Conservation (phyloP, 495 filamentous ascomycete genomes). For the Collariella sp. region DNA sequence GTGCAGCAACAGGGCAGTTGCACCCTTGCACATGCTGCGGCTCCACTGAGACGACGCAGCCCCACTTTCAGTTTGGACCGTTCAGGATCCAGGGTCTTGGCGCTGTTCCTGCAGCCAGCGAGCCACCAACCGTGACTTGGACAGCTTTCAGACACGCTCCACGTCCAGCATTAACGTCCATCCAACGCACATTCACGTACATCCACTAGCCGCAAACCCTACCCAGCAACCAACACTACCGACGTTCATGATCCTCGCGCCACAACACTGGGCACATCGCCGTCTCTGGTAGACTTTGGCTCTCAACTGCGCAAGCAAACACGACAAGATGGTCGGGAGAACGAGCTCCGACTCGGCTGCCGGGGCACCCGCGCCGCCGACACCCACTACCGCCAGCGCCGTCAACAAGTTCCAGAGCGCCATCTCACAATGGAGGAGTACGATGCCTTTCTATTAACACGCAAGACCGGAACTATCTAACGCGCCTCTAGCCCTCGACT, state of each 20-base stretch:
- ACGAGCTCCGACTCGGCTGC: conserved; percentile 16
- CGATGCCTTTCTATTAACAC: conserved; percentile 9
- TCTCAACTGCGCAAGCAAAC: neutral
- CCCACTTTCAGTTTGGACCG: neutral
- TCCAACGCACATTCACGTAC: too few species aligned
- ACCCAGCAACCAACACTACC: neutral
- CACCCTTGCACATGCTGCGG: neutral
- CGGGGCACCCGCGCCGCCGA: conserved; percentile 3
- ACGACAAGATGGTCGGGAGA: conserved; percentile 25
- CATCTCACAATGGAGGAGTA: conserved; percentile 95
- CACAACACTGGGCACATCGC: conserved; percentile 3
- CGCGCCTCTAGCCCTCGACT: conserved; percentile 62
- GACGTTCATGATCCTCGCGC: conserved; percentile 16
- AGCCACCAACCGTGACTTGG: conserved; percentile 4
- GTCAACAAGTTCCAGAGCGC: conserved; percentile 92
- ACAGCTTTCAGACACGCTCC: neutral
- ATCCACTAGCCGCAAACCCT: neutral
- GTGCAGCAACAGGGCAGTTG: neutral
- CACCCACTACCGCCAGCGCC: conserved; percentile 18
- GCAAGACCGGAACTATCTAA: conserved; percentile 4
- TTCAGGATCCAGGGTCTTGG: neutral
- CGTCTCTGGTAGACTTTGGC: neutral
- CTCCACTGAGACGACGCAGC: neutral
- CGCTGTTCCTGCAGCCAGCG: conserved; percentile 4
- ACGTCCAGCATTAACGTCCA: too few species aligned